Conservation (phyloP, 1,139 yeast genomes). For the Kazachstania sp. region DNA sequence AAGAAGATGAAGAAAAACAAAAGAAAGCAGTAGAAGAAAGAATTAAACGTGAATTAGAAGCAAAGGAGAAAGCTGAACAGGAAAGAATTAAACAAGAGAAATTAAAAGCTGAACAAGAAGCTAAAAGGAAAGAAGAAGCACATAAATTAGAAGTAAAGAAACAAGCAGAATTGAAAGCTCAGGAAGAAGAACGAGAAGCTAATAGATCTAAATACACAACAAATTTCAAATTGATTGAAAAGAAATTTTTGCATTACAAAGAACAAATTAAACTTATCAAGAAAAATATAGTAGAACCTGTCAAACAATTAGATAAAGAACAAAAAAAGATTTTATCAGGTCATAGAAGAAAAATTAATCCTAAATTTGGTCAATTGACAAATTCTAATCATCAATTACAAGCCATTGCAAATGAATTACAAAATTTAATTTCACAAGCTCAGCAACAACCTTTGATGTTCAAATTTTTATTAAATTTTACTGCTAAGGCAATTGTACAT, state of each 20-base stretch:
- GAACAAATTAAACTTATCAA: constrained; percentile 54
- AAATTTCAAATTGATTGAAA: constrained; percentile 36
- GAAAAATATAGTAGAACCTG: constrained; percentile 42
- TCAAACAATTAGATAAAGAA: constrained; percentile 39
- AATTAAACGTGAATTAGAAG: constrained; percentile 5
- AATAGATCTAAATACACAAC: constrained; percentile 26
- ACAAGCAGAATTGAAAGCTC: constrained; percentile 13
- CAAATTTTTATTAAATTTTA: constrained; percentile 68
- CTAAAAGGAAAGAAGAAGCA: constrained; percentile 4
- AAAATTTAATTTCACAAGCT: constrained; percentile 41
- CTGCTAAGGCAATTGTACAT: constrained; percentile 74
- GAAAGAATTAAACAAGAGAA: constrained; percentile 5
- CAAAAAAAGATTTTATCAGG: constrained; percentile 35
- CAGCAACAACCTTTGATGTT: constrained; percentile 43
- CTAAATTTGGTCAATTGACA: constrained; percentile 86
- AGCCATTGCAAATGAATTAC: constrained; percentile 44
- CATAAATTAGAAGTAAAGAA: constrained; percentile 9
- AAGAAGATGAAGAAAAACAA: neutral
- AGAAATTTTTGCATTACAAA: constrained; percentile 44
- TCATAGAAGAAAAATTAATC: constrained; percentile 67
- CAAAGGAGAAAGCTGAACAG: constrained; percentile 11
- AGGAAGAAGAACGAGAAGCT: constrained; percentile 14
- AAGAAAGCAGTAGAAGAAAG: constrained; percentile 3
- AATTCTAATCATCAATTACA: constrained; percentile 54
- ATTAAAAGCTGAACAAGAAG: constrained; percentile 9